These are phyloP conservation scores for Acorus calamus DNA, from an alignment of 106 monocot genomes.

Conservation along the genomic window DNA sequence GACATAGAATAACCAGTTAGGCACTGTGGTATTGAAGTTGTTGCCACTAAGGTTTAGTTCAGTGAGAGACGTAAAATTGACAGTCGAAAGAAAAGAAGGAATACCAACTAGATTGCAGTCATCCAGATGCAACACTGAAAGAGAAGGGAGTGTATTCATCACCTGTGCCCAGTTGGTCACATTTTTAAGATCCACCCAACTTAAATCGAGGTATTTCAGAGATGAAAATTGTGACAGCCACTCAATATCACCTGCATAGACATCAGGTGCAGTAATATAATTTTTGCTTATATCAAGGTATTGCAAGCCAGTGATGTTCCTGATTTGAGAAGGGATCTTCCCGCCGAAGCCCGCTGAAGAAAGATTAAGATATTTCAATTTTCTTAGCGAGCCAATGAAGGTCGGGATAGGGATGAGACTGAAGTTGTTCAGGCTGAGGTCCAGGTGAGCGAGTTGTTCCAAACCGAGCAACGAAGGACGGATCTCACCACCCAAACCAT, in stretches of 20 bases:
- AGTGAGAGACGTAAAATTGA: conserved; percentile 16
- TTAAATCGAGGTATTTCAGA: conserved; percentile 18
- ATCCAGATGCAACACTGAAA: neutral
- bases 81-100: conserved; percentile 1
- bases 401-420: conserved; percentile 1
- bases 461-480: conserved; percentile 16
- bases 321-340: conserved; percentile 13
- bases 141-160: conserved; percentile 5
- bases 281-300: conserved; percentile 12
- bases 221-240: conserved; percentile 28
- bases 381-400: conserved; percentile 22
- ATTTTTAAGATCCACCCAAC: neutral
- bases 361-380: conserved; percentile 22
- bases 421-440: conserved; percentile 27
- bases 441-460: conserved; percentile 17
- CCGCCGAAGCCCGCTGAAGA: neutral
- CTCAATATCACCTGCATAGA: neutral
- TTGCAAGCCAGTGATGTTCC: conserved; percentile 19
- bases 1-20: conserved; percentile 12
- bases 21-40: neutral
- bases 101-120: neutral
- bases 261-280: no score
- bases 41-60: conserved; percentile 14
- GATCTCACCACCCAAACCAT: neutral
- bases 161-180: conserved; percentile 5